These are phyloP conservation scores for Backusella macrospora DNA, from an alignment of 192 early-diverging fungal species.

Conservation along the genomic window DNA sequence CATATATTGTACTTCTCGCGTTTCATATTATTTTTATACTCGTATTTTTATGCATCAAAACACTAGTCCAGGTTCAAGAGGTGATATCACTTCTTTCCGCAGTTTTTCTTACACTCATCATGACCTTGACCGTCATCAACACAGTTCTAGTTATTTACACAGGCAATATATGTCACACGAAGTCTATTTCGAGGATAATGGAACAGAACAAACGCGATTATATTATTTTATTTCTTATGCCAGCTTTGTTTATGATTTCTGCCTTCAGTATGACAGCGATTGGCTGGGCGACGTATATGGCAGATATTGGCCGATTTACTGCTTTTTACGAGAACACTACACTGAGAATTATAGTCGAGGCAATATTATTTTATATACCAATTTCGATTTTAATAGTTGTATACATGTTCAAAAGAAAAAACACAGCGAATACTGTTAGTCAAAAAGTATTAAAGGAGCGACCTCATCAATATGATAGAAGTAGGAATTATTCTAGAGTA, in stretches of 20 bases:
- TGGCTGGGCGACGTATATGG: not conserved
- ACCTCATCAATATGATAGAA: not conserved
- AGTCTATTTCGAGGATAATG: slow-evolving; percentile 5
- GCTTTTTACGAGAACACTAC: not conserved
- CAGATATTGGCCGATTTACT: too few species aligned
- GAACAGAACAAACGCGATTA: not conserved
- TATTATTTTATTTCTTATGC: slow-evolving; percentile 12
- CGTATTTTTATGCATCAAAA: not conserved
- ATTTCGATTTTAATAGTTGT: not conserved
- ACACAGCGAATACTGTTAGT: not conserved
- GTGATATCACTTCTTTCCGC: not conserved
- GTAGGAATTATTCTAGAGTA: not conserved
- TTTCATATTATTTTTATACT: not conserved
- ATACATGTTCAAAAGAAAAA: not conserved
- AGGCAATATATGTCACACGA: slow-evolving; percentile 6
- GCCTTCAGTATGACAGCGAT: not conserved
- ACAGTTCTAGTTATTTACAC: slow-evolving; percentile 5
- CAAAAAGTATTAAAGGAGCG: not conserved
- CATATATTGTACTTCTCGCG: not conserved
- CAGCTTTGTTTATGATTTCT: not conserved
- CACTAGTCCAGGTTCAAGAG: not conserved
- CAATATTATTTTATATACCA: not conserved
- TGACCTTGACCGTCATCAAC: not conserved
- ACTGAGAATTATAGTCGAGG: not conserved
- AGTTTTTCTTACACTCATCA: slow-evolving; percentile 5